Conservation (phyloP, 345 rosid genomes). For the Arabidopsis arenosa region DNA sequence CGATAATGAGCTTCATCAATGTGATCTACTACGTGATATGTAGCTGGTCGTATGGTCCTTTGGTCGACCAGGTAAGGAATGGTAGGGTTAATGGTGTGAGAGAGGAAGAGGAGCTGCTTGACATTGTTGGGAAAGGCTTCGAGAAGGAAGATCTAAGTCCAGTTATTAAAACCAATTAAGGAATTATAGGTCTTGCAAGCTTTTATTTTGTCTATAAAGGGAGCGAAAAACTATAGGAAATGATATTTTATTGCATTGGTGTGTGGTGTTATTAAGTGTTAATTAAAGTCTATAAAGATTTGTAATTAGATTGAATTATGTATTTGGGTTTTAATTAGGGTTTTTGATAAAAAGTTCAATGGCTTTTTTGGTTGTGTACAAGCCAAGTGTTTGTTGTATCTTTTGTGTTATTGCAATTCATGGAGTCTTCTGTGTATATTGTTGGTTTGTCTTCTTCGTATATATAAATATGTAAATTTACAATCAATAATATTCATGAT, state of each 20-base stretch:
- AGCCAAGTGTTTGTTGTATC: conserved; percentile 25
- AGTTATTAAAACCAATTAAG: conserved; percentile 26
- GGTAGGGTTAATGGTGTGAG: conserved; percentile 49
- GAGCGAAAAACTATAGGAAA: conserved; percentile 18
- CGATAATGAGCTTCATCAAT: conserved; percentile 60
- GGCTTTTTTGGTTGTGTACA: conserved; percentile 18
- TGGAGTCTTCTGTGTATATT: neutral
- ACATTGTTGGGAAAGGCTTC: conserved; percentile 40
- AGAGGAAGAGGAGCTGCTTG: conserved; percentile 49
- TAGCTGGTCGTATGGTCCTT: conserved; percentile 79
- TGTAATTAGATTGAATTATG: conserved; percentile 40
- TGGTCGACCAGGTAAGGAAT: conserved; percentile 45
- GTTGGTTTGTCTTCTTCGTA: neutral
- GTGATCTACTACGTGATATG: conserved; percentile 66
- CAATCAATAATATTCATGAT: no score
- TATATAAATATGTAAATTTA: no score
- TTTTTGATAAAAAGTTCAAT: conserved; percentile 29
- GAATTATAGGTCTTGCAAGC: conserved; percentile 20
- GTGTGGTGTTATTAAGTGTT: conserved; percentile 33
- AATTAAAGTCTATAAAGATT: conserved; percentile 21
- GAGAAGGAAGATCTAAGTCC: conserved; percentile 39
- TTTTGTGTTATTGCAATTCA: conserved; percentile 21
- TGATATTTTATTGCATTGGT: conserved; percentile 22
- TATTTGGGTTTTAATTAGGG: conserved; percentile 15
- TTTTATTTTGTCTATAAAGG: conserved; percentile 32